Evolutionary conservation across 2,329 filamentous ascomycete species (phyloP), one percentile per base, ranked within the genome.

Genomic region (Macrophomina pseudophaseolina): DNA sequence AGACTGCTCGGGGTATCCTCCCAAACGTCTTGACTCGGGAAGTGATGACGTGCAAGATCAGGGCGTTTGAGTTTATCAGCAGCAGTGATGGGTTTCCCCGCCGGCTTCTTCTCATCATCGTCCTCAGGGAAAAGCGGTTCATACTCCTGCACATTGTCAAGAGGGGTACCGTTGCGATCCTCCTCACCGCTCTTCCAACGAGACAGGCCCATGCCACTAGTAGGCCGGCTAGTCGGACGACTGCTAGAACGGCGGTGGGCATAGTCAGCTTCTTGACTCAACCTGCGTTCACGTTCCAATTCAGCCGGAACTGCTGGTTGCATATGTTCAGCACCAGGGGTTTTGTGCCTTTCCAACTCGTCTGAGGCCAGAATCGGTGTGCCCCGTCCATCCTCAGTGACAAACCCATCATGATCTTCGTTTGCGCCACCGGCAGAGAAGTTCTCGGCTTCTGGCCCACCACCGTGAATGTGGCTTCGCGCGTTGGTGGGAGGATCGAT

Each of bases 11-110:
- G 95, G 0, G 93, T 90, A 77, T 99, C 96, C 81, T 99, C 95
- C 95, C 95, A 99, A 48, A 98, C 88, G 76, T 99, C 95, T 76
- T 94, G 91, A 78, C 94, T 97, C 1, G 95, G 95, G 79, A 99
- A 99, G 69, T 90, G 90, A 69, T 84, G 82, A 60, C 81, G 76
- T 62, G 80, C 80, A 67, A 83, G 75, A 63, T 80, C 81, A 33
- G 82, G 81, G 51, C 82, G 80, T 76, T 87, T 88, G 71, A 88
- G 81, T 69, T 84, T 84, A 67, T 88, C 84, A 38, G 81, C 80
- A 38, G 83, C 79, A n/a, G 83, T 83, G 59, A 84, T 74, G 8
- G 81, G 82, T 66, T 84, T 79, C 69, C 84, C 84, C 60, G 83
- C 81, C 30, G 84, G 80, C 64, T 85, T 81, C 66, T 88, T 86